Evolutionary conservation across 2,329 filamentous ascomycete species (phyloP).

Genomic region (Aplosporella prunicola): DNA sequence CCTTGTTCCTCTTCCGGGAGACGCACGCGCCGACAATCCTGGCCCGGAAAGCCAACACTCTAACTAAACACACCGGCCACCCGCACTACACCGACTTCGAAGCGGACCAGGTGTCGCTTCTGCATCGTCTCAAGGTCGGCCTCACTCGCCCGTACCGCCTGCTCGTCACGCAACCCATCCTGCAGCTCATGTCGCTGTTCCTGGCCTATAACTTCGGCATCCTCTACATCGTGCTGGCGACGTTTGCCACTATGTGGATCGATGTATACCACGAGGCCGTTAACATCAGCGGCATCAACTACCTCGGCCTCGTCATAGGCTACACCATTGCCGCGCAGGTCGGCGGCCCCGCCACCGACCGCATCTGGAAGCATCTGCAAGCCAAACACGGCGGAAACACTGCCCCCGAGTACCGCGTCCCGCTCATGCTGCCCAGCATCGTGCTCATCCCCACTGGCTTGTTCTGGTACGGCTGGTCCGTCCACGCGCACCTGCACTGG

Average conservation of each 20-base stretch:
- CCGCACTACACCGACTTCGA: constrained; percentile 24
- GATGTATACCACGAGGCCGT: constrained; percentile 15
- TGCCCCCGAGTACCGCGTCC: constrained; percentile 18
- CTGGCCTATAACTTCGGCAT: constrained; percentile 33
- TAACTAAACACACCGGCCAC: constrained; percentile 38
- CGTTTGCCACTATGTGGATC: constrained; percentile 18
- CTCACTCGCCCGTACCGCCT: constrained; percentile 45
- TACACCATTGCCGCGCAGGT: constrained; percentile 23
- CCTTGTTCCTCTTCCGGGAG: constrained; percentile 35
- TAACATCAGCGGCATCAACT: constrained; percentile 16
- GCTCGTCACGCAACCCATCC: constrained; percentile 43
- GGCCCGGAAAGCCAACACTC: constrained; percentile 33
- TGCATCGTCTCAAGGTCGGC: constrained; percentile 21
- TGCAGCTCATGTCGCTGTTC: constrained; percentile 34
- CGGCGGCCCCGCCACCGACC: constrained; percentile 20
- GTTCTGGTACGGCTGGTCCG: constrained; percentile 22
- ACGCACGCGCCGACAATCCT: constrained; percentile 41
- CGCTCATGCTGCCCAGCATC: constrained; percentile 16
- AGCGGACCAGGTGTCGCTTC: constrained; percentile 10
- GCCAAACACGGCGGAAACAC: constrained; percentile 11
- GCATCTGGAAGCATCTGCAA: constrained; percentile 20
- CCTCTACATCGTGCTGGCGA: constrained; percentile 19
- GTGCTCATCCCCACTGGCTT: constrained; percentile 19
- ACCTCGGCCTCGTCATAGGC: constrained; percentile 30
- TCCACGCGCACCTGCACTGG: constrained; percentile 18